Percentiles rank a stretch among this genome's conserved stretches.
These are phyloP conservation scores for Pseudoturritis turrita DNA, from an alignment of 345 rosid genomes.

Conservation along the genomic window DNA sequence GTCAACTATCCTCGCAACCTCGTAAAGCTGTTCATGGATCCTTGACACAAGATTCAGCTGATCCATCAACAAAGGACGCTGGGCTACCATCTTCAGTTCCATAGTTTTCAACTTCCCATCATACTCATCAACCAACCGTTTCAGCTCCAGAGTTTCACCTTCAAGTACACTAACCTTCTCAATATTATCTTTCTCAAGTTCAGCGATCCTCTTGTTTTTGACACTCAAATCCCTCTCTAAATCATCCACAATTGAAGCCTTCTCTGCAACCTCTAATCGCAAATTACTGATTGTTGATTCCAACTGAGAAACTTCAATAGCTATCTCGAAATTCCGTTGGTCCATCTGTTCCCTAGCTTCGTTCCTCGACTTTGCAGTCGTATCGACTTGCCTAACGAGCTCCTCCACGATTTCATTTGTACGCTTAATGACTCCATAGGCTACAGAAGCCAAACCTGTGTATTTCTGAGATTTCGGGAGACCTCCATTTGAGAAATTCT, in stretches of 20 bases:
- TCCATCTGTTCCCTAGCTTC: slow-evolving; percentile 92
- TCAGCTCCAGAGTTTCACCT: slow-evolving; percentile 55
- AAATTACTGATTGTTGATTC: slow-evolving; percentile 78
- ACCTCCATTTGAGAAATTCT: slow-evolving; percentile 67
- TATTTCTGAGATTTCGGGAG: slow-evolving; percentile 85
- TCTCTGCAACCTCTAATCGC: slow-evolving; percentile 64
- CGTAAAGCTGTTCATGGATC: slow-evolving; percentile 69
- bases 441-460: slow-evolving; percentile 67
- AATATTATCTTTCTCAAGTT: slow-evolving; percentile 46
- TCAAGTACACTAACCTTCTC: slow-evolving; percentile 47
- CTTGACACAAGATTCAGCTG: slow-evolving; percentile 78
- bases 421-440: slow-evolving; percentile 87
- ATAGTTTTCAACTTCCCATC: slow-evolving; percentile 61
- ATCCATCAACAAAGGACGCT: slow-evolving; percentile 67
- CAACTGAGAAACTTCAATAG: slow-evolving; percentile 95
- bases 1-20: slow-evolving; percentile 57
- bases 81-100: slow-evolving; percentile 64
- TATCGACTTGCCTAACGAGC: slow-evolving; percentile 69
- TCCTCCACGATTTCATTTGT: slow-evolving; percentile 95
- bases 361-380: slow-evolving; percentile 58
- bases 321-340: slow-evolving; percentile 94
- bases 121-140: slow-evolving; percentile 62
- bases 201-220: slow-evolving; percentile 51
- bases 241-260: slow-evolving; percentile 43
- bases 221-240: slow-evolving; percentile 53